Conservation (phyloP, 805 yeast species). For the Wickerhamiella cacticola region DNA sequence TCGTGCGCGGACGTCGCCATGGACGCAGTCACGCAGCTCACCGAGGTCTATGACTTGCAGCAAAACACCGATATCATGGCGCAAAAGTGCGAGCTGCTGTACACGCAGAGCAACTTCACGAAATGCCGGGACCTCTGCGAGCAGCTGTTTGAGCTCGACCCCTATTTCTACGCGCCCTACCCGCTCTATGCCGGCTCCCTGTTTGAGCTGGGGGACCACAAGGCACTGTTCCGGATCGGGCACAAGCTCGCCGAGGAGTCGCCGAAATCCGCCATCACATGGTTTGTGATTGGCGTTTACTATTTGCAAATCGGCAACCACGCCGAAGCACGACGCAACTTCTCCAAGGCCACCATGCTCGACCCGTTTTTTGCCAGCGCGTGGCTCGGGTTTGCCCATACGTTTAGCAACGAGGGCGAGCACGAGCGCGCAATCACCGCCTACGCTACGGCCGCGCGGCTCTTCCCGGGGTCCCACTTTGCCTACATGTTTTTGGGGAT, state of each 20-base stretch:
- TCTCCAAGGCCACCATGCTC: conserved; percentile 76
- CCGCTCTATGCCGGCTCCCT: conserved; percentile 76
- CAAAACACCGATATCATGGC: conserved; percentile 54
- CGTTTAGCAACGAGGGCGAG: conserved; percentile 96
- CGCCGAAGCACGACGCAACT: conserved; percentile 73
- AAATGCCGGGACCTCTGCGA: conserved; percentile 70
- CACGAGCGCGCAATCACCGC: conserved; percentile 98
- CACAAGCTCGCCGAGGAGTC: conserved; percentile 77
- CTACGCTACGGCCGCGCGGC: conserved; percentile 85
- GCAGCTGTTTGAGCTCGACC: conserved; percentile 38
- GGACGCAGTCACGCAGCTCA: conserved; percentile 53
- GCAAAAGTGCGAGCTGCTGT: conserved; percentile 56
- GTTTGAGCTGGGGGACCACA: conserved; percentile 71
- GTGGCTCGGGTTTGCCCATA: conserved; percentile 97
- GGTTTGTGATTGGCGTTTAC: conserved; percentile 88
- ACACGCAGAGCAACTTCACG: conserved; percentile 65
- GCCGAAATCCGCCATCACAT: conserved; percentile 71
- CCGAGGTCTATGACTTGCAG: conserved; percentile 59
- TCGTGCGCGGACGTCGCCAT: conserved; percentile 51
- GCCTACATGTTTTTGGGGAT: conserved; percentile 87
- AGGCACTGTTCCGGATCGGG: conserved; percentile 65
- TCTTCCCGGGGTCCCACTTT: conserved; percentile 64
- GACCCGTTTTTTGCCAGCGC: conserved; percentile 89
- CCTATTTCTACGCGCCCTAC: conserved; percentile 54
- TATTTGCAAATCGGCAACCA: conserved; percentile 63